Evolutionary conservation across 371 early-diverging fungal genomes (phyloP).

Genomic region (Apophysomyces sp.): DNA sequence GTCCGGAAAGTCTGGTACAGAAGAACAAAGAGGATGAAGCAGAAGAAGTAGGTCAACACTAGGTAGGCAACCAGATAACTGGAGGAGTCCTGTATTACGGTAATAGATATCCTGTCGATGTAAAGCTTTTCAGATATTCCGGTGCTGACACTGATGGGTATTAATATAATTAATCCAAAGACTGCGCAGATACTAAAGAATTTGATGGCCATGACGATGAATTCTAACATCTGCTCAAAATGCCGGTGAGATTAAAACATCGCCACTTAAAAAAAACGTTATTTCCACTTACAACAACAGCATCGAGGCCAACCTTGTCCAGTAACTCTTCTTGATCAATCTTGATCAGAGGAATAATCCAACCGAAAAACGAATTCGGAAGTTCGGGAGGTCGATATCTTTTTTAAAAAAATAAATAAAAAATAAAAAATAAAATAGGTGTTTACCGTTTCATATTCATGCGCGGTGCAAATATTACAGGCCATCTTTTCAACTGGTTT

Average conservation of each 20-base stretch:
- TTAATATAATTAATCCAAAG: slow-evolving; percentile 33
- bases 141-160: slow-evolving; percentile 37
- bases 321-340: slow-evolving; percentile 52
- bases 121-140: slow-evolving; percentile 6
- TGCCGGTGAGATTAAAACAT: no score
- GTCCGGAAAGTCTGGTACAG: slow-evolving; percentile 49
- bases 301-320: slow-evolving; percentile 65
- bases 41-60: slow-evolving; percentile 55
- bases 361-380: slow-evolving; percentile 56
- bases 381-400: slow-evolving; percentile 59
- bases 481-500: slow-evolving; percentile 23
- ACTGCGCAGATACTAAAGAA: slow-evolving; percentile 40
- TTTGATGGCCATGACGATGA: slow-evolving; percentile 43
- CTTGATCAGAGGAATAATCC: slow-evolving; percentile 57
- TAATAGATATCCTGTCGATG: slow-evolving; percentile 31
- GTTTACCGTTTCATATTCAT: slow-evolving; percentile 54
- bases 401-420: neutral
- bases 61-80: slow-evolving; percentile 51
- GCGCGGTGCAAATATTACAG: slow-evolving; percentile 58
- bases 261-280: no score
- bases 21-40: slow-evolving; percentile 48
- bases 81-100: slow-evolving; percentile 24
- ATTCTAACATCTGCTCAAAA: slow-evolving; percentile 39
- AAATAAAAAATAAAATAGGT: neutral
- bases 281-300: slow-evolving; percentile 49